phyloP scores from a whole-genome alignment of 106 monocot genomes.

The Allium sativum region DNA sequence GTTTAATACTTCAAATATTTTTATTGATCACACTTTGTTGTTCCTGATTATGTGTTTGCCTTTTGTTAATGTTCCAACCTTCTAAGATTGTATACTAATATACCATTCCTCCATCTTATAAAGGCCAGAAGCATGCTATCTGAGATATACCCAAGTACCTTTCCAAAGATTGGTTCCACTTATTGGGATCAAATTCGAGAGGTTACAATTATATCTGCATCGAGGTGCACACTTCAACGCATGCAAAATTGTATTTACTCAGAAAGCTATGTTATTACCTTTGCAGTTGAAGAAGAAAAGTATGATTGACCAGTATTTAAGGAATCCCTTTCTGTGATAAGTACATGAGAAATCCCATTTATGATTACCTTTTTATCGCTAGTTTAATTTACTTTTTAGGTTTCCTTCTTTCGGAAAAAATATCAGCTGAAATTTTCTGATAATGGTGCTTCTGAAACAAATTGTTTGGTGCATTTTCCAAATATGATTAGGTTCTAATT shows the following conservation, averaged over 20 bases:
- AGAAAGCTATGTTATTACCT: constrained; percentile 85
- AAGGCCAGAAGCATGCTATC: constrained; percentile 68
- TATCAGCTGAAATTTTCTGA: constrained; percentile 81
- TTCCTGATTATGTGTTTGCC: no score
- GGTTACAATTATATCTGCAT: constrained; percentile 46
- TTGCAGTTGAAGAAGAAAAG: constrained; percentile 98
- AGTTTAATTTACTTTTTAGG: constrained; percentile 21
- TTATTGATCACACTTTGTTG: no score
- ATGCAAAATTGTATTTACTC: constrained; percentile 76
- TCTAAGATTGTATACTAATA: no score
- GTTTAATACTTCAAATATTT: no score
- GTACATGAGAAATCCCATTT: background rate
- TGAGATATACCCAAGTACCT: constrained; percentile 66
- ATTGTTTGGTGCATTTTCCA: constrained; percentile 93
- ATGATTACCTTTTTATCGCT: no score
- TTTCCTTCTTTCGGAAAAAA: constrained; percentile 97
- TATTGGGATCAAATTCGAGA: constrained; percentile 91
- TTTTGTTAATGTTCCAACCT: no score
- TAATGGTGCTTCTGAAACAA: constrained; percentile 51
- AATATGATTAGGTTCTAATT: constrained; percentile 69
- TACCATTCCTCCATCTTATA: no score
- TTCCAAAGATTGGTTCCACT: constrained; percentile 46
- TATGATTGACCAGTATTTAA: constrained; percentile 16
- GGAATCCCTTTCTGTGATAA: background rate
- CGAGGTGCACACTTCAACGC: constrained; percentile 56